Evolutionary conservation across 2,329 filamentous ascomycete genomes (phyloP).

Genomic region (Dactylellina leptospora): DNA sequence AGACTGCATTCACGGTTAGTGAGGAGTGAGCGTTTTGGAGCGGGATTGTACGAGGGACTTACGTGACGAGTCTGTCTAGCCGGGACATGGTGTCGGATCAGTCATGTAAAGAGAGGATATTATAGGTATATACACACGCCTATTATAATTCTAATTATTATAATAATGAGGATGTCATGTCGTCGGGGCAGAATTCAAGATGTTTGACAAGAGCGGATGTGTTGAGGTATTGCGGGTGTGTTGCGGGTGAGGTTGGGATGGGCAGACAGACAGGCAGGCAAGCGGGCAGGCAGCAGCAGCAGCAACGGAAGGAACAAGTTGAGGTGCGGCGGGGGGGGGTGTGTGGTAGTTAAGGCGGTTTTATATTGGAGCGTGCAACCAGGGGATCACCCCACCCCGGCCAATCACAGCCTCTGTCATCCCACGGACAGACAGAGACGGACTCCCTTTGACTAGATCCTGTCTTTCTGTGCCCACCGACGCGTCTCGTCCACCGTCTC

Average conservation of each 20-base stretch:
- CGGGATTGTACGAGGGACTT: constrained; percentile 63
- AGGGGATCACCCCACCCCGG: constrained; percentile 47
- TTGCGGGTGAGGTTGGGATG: constrained; percentile 34
- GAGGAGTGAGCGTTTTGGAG: neutral
- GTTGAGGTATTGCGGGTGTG: constrained; percentile 8
- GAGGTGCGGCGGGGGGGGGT: constrained; percentile 15
- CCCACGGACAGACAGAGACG: too few species aligned
- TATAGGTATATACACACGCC: too few species aligned
- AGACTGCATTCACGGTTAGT: constrained; percentile 65
- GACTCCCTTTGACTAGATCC: too few species aligned
- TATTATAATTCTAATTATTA: too few species aligned
- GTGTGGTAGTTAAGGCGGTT: constrained; percentile 26
- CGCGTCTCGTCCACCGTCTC: too few species aligned
- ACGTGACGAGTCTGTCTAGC: constrained; percentile 87
- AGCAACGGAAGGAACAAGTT: constrained; percentile 1
- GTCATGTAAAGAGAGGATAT: neutral
- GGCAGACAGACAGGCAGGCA: neutral
- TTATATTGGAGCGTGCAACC: too few species aligned
- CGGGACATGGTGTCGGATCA: constrained; percentile 62
- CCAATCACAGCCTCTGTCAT: constrained; percentile 39
- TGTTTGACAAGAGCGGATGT: neutral
- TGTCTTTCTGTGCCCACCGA: too few species aligned
- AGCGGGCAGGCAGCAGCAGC: neutral
- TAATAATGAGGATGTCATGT: neutral
- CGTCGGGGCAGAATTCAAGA: neutral